Conservation (phyloP, 2,329 filamentous ascomycete species). For the Trichoderma simmonsii region DNA sequence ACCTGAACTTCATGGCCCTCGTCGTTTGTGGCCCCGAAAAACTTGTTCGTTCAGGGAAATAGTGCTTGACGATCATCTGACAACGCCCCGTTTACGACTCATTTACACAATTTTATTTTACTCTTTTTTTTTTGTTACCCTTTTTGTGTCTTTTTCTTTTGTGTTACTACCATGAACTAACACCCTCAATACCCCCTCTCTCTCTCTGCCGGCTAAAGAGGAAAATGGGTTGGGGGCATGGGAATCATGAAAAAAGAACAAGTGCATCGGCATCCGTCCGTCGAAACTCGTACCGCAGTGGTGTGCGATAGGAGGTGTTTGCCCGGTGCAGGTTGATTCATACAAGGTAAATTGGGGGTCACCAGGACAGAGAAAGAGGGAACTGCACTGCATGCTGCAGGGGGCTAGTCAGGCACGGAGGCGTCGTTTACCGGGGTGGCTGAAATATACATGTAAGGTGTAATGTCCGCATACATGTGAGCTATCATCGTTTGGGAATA, state of each 20-base stretch:
- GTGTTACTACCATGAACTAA: neutral
- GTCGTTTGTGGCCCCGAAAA: neutral
- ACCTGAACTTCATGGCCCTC: neutral
- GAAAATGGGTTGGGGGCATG: neutral
- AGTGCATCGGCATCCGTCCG: neutral
- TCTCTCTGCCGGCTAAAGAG: slow-evolving; percentile 8
- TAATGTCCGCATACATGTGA: slow-evolving; percentile 12
- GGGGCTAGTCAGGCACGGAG: slow-evolving; percentile 7
- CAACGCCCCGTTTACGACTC: slow-evolving; percentile 7
- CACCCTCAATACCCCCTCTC: neutral
- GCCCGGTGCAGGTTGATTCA: neutral
- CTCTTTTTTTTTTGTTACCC: neutral
- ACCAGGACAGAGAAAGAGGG: neutral
- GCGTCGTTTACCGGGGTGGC: neutral
- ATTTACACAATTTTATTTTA: neutral
- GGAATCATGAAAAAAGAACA: neutral
- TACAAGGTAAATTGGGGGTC: neutral
- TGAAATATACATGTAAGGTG: neutral
- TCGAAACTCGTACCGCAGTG: neutral
- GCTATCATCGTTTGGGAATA: slow-evolving; percentile 10
- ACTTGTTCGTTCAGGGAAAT: neutral
- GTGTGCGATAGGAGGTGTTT: neutral
- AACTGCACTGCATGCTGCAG: slow-evolving; percentile 2
- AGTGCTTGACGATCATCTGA: slow-evolving; percentile 3
- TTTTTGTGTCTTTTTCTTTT: neutral